A percentile compares a stretch with the other conserved stretches of the same genome.
These are phyloP conservation scores for Xerocomus amazonicus DNA, from an alignment of 1,284 basidiomycete genomes.

Conservation along the genomic window DNA sequence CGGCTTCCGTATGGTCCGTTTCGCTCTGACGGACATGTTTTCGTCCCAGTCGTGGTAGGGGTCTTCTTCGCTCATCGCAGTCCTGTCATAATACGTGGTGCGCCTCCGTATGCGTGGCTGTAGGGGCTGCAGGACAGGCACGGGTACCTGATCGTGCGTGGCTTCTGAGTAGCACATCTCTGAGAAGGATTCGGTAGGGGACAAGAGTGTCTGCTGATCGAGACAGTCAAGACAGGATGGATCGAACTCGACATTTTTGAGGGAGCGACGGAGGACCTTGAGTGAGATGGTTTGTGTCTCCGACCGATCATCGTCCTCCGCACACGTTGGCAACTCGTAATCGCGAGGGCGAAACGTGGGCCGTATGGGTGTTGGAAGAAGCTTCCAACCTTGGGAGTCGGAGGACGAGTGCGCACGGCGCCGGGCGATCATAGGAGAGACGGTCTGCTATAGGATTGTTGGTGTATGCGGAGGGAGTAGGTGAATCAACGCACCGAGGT, in stretches of 20 bases:
- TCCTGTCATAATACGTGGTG: conserved; percentile 28
- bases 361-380: conserved; percentile 32
- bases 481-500: conserved; percentile 14
- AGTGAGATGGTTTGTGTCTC: conserved; percentile 28
- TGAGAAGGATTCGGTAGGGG: conserved; percentile 34
- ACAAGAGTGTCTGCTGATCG: conserved; percentile 35
- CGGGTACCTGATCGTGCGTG: conserved; percentile 28
- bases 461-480: not conserved
- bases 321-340: conserved; percentile 26
- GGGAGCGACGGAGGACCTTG: conserved; percentile 33
- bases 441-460: conserved; percentile 13
- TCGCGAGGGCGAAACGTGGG: conserved; percentile 34
- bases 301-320: conserved; percentile 27
- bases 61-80: conserved; percentile 35
- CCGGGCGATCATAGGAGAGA: conserved; percentile 13
- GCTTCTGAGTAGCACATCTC: conserved; percentile 33
- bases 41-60: conserved; percentile 35
- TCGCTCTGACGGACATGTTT: conserved; percentile 29
- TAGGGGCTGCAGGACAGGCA: conserved; percentile 29
- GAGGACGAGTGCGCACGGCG: conserved; percentile 33
- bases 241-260: conserved; percentile 34
- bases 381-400: conserved; percentile 33
- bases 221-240: conserved; percentile 33
- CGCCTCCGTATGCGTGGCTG: conserved; percentile 33
- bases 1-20: conserved; percentile 9